Evolutionary conservation across 768 basidiomycete genomes (phyloP).

Genomic region (Lentinus tigrinus): DNA sequence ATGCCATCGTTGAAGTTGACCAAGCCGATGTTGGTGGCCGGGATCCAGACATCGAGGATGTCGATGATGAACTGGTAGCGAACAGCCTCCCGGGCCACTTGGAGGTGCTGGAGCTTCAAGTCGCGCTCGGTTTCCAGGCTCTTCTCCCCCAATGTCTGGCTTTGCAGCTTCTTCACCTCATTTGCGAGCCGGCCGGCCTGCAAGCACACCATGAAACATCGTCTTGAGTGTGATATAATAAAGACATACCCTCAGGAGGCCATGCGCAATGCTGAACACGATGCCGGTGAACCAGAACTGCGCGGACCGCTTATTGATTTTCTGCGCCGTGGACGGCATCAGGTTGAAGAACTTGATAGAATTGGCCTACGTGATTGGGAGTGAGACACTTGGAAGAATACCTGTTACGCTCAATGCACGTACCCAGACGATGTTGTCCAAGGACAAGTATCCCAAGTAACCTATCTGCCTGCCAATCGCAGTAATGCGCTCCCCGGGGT

Average conservation of each 20-base stretch:
- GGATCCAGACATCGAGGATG: conserved; percentile 84
- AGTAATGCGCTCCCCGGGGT: conserved; percentile 69
- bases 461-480: conserved; percentile 81
- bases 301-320: conserved; percentile 64
- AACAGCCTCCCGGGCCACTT: conserved; percentile 60
- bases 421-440: conserved; percentile 88
- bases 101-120: conserved; percentile 54
- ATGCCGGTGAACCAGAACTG: conserved; percentile 91
- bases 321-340: conserved; percentile 57
- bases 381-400: not conserved
- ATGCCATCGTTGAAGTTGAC: conserved; percentile 80
- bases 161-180: conserved; percentile 54
- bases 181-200: conserved; percentile 62
- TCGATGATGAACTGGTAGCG: conserved; percentile 85
- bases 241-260: conserved; percentile 58
- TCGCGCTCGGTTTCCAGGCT: conserved; percentile 67
- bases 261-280: conserved; percentile 70
- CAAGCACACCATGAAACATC: not conserved
- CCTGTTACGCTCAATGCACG: conserved; percentile 22
- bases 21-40: conserved; percentile 77
- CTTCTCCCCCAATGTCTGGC: conserved; percentile 57
- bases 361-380: conserved; percentile 48
- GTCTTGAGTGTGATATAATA: not conserved
- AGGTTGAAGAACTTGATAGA: conserved; percentile 62
- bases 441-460: conserved; percentile 84